Evolutionary conservation across 176 grass and related monocot species (phyloP), one percentile per base, ranked within the genome.

Genomic region (Carex littledalei): DNA sequence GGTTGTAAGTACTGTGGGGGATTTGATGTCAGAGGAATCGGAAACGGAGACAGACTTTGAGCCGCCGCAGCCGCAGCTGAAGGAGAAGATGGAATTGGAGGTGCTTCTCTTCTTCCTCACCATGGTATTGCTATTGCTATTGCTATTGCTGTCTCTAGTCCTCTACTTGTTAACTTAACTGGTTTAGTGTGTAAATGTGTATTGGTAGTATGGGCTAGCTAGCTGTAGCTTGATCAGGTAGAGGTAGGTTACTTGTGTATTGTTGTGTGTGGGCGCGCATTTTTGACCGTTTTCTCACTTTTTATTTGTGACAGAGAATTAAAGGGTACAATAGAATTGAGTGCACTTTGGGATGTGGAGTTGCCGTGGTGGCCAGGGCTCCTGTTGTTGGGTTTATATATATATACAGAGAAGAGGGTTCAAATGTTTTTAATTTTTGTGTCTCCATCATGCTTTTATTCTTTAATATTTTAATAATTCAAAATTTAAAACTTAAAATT

Each of bases 11-110:
- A 56, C 3, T 0, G 1, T 31, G 3, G 41, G 43, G 15, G 90
- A 88, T 65, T 84, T 80, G 4, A 66, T 87, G 64, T 84, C 83
- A 35, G 78, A 82, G 20, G 75, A 26, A 37, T 79, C 80, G 5
- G 84, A 63, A 49, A 87, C 71, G 0, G 90, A 79, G 9, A 91
- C 86, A 2, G 93, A 89, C 61, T 81, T 86, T 24, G 72, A 80
- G 29, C 72, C 79, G 49, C 88, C 86, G 52, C 93, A 94, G 82
- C 93, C 93, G 10, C 87, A 94, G 69, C 89, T 58, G 57, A 92
- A 78, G 8, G 84, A 78, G 17, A 83, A 87, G 17, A 83, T 4
- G 12, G 37, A 39, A 39, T 39, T 39, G 37, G 60, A 66, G 62
- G 4, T 26, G 41, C 32, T 83, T 50, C 13, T 83, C 60, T 54